Conservation (phyloP, 371 early-diverging fungal genomes). For the Actinomucor elegans region DNA sequence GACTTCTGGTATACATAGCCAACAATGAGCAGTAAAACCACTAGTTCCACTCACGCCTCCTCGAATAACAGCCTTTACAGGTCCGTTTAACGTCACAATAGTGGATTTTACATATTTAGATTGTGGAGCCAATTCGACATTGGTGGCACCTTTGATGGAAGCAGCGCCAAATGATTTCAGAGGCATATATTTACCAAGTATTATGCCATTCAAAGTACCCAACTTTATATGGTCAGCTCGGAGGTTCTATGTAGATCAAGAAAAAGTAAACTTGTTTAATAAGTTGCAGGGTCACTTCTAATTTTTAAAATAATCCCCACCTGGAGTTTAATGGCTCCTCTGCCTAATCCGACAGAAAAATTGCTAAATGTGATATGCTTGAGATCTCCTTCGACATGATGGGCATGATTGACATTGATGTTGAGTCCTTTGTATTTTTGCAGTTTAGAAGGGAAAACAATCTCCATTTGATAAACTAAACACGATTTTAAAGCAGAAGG, state of each 20-base stretch:
- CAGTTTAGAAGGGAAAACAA: constrained; percentile 2
- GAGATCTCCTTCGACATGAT: constrained; percentile 9
- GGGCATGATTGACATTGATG: constrained; percentile 1
- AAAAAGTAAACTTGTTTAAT: no score
- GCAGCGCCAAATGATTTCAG: constrained; percentile 1
- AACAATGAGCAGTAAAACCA: constrained; percentile 8
- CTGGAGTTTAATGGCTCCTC: constrained; percentile 12
- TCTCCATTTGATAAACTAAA: constrained; percentile 7
- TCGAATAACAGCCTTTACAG: constrained; percentile 4
- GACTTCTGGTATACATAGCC: constrained; percentile 11
- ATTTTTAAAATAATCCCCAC: no score
- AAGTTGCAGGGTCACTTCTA: no score
- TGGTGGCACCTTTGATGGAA: constrained; percentile 10
- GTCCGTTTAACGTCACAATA: constrained; percentile 12
- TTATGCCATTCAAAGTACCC: constrained; percentile 12
- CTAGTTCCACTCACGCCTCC: neutral
- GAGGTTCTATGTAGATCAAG: no score
- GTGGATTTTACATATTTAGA: constrained; percentile 7
- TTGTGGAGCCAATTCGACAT: constrained; percentile 5
- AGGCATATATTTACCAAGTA: constrained; percentile 11
- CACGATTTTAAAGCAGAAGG: neutral
- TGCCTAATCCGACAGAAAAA: constrained; percentile 12
- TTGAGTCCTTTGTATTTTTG: neutral
- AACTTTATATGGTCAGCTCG: constrained; percentile 1
- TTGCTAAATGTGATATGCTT: neutral